phyloP scores from a whole-genome alignment of 148 eudicot species.

The Nepenthes mirabilis region DNA sequence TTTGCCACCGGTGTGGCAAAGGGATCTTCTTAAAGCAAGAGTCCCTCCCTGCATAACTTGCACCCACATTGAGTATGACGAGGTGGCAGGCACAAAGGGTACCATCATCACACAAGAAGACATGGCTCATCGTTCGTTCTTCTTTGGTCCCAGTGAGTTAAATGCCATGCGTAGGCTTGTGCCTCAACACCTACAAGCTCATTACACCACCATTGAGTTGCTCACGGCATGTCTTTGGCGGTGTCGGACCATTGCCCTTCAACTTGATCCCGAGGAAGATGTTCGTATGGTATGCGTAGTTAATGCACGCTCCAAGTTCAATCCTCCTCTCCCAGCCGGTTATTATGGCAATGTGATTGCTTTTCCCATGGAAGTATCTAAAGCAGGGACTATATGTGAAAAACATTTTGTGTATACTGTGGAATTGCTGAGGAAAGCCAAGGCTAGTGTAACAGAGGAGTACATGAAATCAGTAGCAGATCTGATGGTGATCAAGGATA shows the following conservation, averaged over 20 bases:
- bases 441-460: constrained; percentile 5
- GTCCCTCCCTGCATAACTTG: constrained; percentile 5
- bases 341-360: constrained; percentile 5
- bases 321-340: not conserved
- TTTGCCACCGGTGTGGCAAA: constrained; percentile 4
- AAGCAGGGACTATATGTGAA: not conserved
- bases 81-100: not conserved
- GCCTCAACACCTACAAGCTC: not conserved
- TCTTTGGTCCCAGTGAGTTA: not conserved
- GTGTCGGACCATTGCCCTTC: constrained; percentile 8
- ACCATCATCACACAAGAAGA: not conserved
- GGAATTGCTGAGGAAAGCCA: not conserved
- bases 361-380: constrained; percentile 1
- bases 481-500: constrained; percentile 1
- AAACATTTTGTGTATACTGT: not conserved
- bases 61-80: constrained; percentile 2
- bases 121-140: not conserved
- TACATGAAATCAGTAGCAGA: constrained; percentile 6
- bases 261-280: not conserved
- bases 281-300: not conserved
- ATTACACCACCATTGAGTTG: not conserved
- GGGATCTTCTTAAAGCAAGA: not conserved
- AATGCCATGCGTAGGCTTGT: not conserved
- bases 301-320: constrained; percentile 1
- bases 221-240: constrained; percentile 5